Evolutionary conservation across 306 rosid genomes (phyloP).

Genomic region (Prunus davidiana): DNA sequence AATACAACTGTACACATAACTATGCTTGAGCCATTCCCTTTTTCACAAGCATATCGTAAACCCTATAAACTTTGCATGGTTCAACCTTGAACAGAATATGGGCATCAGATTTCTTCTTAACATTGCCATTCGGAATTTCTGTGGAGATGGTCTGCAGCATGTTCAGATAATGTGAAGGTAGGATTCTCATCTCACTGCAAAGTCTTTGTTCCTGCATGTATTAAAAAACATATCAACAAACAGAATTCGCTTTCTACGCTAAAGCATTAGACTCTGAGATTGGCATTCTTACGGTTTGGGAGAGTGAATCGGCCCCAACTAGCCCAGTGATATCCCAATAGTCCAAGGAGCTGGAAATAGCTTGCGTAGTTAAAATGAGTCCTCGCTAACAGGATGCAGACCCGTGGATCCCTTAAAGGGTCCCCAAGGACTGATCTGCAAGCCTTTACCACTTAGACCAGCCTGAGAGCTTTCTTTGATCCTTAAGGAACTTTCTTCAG

Average conservation of each 20-base stretch:
- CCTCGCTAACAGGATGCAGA: conserved; percentile 32
- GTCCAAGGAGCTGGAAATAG: conserved; percentile 40
- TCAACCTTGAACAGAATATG: conserved; percentile 60
- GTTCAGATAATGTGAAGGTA: conserved; percentile 71
- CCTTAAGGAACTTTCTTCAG: conserved; percentile 36
- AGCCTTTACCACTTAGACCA: conserved; percentile 31
- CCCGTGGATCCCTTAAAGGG: conserved; percentile 32
- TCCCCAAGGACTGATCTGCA: conserved; percentile 40
- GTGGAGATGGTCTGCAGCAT: conserved; percentile 56
- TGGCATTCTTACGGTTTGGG: conserved; percentile 55
- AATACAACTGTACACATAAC: conserved; percentile 7
- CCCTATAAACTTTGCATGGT: conserved; percentile 67
- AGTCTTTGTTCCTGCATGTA: conserved; percentile 62
- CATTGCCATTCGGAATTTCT: conserved; percentile 55
- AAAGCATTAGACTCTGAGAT: neutral
- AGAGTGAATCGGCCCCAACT: conserved; percentile 57
- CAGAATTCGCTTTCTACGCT: too few species aligned
- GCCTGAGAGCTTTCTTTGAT: conserved; percentile 46
- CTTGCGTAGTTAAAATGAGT: conserved; percentile 31
- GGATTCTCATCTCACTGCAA: conserved; percentile 63
- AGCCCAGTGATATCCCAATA: conserved; percentile 73
- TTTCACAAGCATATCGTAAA: conserved; percentile 61
- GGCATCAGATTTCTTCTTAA: conserved; percentile 65
- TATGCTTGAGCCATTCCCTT: conserved; percentile 47
- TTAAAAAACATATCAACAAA: too few species aligned